Evolutionary conservation across 306 rosid species (phyloP).

Genomic region (Pyrus betulifolia): DNA sequence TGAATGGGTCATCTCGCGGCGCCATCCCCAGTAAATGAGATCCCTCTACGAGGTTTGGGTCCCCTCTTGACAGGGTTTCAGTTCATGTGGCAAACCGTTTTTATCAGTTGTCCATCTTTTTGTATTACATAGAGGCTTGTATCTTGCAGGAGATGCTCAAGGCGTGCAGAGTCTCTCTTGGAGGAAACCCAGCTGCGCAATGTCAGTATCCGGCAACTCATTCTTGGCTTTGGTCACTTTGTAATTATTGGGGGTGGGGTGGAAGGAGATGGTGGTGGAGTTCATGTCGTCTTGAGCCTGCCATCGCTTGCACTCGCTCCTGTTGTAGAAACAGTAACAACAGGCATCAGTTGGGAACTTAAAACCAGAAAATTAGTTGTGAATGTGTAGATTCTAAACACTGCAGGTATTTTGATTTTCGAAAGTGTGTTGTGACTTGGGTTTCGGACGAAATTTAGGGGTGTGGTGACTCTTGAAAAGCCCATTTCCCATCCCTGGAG

Average conservation of each 20-base stretch:
- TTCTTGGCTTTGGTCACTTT: conserved; percentile 75
- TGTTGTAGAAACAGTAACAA: conserved; percentile 20
- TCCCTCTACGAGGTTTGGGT: conserved; percentile 18
- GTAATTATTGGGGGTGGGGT: conserved; percentile 18
- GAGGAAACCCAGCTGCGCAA: conserved; percentile 26
- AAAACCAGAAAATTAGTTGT: conserved; percentile 8
- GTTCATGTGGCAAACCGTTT: conserved; percentile 9
- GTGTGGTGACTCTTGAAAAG: background rate
- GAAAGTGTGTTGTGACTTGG: background rate
- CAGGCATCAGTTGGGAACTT: background rate
- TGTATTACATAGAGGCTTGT: conserved; percentile 17
- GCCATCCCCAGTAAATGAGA: conserved; percentile 36
- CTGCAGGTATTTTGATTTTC: background rate
- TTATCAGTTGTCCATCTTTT: background rate
- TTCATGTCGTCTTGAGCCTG: conserved; percentile 17
- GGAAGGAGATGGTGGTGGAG: conserved; percentile 18
- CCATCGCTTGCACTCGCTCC: conserved; percentile 16
- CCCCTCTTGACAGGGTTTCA: conserved; percentile 12
- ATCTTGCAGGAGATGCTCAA: conserved; percentile 40
- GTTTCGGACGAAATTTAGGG: background rate
- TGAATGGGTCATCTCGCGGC: conserved; percentile 42
- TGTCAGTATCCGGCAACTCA: conserved; percentile 67
- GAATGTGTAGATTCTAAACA: conserved; percentile 1
- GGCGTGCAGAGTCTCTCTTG: conserved; percentile 15
- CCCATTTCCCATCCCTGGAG: background rate